These are phyloP conservation scores for maize (Zea mays) DNA, from an alignment of 176 grass and related monocot genomes.

Conservation along the genomic window DNA sequence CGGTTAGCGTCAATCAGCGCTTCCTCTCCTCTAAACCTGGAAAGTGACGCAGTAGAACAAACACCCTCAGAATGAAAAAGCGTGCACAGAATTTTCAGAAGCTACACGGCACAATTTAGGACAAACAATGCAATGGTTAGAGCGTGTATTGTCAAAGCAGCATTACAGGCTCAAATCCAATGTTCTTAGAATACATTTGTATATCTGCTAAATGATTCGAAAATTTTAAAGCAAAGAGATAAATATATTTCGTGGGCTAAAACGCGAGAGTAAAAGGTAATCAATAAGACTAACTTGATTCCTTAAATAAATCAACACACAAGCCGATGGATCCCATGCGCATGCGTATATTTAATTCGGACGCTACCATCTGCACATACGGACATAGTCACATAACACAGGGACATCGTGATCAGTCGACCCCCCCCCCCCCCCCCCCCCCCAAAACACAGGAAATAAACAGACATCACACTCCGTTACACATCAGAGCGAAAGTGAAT, in stretches of 20 bases:
- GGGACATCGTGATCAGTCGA: background rate
- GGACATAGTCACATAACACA: background rate
- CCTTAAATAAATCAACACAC: background rate
- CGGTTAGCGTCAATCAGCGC: background rate
- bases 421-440: too few species aligned
- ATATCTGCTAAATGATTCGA: background rate
- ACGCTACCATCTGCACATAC: background rate
- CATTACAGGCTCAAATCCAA: background rate
- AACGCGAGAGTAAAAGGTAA: background rate
- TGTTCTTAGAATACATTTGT: background rate
- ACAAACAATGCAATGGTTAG: background rate
- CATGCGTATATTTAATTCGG: background rate
- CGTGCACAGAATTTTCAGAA: background rate
- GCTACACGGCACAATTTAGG: background rate
- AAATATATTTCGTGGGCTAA: background rate
- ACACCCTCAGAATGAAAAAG: background rate
- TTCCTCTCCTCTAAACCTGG: constrained; percentile 18
- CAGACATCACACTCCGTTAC: background rate
- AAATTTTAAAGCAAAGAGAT: background rate
- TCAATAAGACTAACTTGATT: background rate
- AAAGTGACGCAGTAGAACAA: background rate
- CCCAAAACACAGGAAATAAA: background rate
- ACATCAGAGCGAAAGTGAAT: background rate
- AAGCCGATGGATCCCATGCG: background rate
- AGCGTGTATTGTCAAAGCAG: background rate